Conservation (phyloP, 805 yeast species). For the Metschnikowia similis region DNA sequence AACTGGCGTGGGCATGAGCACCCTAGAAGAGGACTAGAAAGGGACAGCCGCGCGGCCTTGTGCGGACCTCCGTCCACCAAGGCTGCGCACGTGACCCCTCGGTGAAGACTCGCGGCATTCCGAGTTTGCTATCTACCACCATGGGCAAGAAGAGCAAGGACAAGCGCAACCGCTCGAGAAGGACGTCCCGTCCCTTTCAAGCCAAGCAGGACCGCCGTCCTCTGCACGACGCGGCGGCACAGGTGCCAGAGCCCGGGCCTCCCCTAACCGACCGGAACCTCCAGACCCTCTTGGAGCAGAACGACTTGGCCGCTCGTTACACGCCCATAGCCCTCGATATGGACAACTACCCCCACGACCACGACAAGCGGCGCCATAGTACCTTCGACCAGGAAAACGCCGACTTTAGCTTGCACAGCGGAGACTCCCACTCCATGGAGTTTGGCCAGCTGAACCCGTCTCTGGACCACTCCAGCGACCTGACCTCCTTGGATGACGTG, state of each 20-base stretch:
- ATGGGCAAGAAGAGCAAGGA: conserved; percentile 13
- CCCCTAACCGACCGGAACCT: conserved; percentile 40
- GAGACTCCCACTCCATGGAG: conserved; percentile 21
- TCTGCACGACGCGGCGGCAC: background rate
- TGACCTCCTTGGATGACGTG: conserved; percentile 85
- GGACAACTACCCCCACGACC: conserved; percentile 36
- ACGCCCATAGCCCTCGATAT: conserved; percentile 35
- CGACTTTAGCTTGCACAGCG: conserved; percentile 9
- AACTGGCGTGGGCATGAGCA: too few species aligned
- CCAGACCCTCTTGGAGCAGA: conserved; percentile 23
- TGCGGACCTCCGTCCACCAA: too few species aligned
- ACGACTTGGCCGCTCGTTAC: conserved; percentile 11
- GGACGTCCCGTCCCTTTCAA: background rate
- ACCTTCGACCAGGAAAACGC: conserved; percentile 11
- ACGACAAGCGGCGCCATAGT: conserved; percentile 12
- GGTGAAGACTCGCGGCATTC: background rate
- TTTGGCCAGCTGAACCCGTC: conserved; percentile 60
- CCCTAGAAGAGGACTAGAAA: too few species aligned
- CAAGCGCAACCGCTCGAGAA: conserved; percentile 7
- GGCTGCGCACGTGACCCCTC: background rate
- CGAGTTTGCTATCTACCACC: background rate
- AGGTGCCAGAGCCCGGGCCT: conserved; percentile 6
- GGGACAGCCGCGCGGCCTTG: too few species aligned
- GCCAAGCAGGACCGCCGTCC: background rate
- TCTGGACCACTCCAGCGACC: conserved; percentile 55